A percentile compares a stretch with the other conserved stretches of the same genome.
Evolutionary conservation across 2,329 filamentous ascomycete genomes (phyloP).

Genomic region (Fusarium robinianum): DNA sequence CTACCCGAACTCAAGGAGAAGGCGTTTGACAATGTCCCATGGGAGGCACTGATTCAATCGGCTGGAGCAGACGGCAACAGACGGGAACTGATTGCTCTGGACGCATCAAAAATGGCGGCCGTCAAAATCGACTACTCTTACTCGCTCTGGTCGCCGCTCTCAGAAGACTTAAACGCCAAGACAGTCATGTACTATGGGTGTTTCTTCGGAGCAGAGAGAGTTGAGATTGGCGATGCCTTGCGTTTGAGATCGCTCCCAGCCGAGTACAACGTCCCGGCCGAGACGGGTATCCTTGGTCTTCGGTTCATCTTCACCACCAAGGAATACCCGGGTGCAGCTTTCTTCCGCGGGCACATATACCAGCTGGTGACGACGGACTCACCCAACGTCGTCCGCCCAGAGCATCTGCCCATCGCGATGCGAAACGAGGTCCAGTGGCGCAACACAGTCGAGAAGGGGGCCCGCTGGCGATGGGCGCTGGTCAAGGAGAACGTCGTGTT

Average conservation of each 20-base stretch:
- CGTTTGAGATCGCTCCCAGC: constrained; percentile 49
- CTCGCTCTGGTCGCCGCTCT: constrained; percentile 51
- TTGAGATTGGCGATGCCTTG: constrained; percentile 54
- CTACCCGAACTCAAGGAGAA: constrained; percentile 47
- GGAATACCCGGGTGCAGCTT: constrained; percentile 42
- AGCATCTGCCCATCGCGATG: constrained; percentile 48
- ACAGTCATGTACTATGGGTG: constrained; percentile 50
- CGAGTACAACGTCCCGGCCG: constrained; percentile 42
- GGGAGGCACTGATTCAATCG: constrained; percentile 45
- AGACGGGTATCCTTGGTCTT: constrained; percentile 45
- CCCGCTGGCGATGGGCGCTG: constrained; percentile 46
- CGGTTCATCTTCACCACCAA: constrained; percentile 46
- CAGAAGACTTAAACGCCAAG: constrained; percentile 39
- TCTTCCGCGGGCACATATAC: constrained; percentile 50
- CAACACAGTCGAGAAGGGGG: constrained; percentile 38
- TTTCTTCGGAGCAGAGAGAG: constrained; percentile 56
- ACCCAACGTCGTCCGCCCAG: constrained; percentile 40
- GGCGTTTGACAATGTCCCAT: constrained; percentile 49
- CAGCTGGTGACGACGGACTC: constrained; percentile 40
- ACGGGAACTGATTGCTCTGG: constrained; percentile 50
- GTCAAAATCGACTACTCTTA: constrained; percentile 54
- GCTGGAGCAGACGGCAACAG: constrained; percentile 43
- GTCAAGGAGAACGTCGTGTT: constrained; percentile 52
- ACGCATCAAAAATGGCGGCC: constrained; percentile 57
- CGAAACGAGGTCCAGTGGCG: constrained; percentile 49